Base-by-base conservation (phyloP, 371 early-diverging fungal species). In the Blakeslea trispora region DNA sequence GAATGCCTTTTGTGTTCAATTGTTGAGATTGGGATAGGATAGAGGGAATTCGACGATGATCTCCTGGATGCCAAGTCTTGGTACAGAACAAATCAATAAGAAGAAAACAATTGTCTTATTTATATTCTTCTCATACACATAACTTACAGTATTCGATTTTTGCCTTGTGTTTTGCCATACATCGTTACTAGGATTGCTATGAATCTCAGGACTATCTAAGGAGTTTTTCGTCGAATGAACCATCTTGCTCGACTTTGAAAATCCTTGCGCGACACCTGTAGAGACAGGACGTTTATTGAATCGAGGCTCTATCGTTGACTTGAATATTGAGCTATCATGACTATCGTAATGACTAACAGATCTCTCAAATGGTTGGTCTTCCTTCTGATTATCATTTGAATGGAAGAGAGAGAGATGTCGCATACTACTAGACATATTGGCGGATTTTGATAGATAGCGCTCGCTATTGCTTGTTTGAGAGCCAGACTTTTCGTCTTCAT, bases 271-370 rank as follows among this genome's bases (percentile, higher is more conserved):
- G 18, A 53, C 47, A 11, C 59, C 59, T 28, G 28, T 28, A 8
- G 49, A 24, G 5, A 50, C 24, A 9, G 48, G 18, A 9, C 66
- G 55, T 28, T 72, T 71, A 17, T 45, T 57, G 46, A 78, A 78
- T 15, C 79, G 57, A 13, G 79, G 74, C 40, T 75, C 75, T 1
- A 47, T 48, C 0, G 69, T 55, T 23, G 63, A 64, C 37, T 75
- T 78, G 49, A 87, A 85, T 2, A 86, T 50, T 11, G 63, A 53
- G 22, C 72, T 66, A 54, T 87, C 88, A 54, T 88, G 85, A 21
- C 61, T 65, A 17, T 81, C 85, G 69, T 79, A 82, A 31, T 71
- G 67, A 32, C 63, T 54, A 0, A 68, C 19, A 13, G 61, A 24
- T 35, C 39, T 55, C 28, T 66, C 63, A 6, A n/a, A 39, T 17